These are phyloP conservation scores for Hygrophorus pudorinus DNA, from an alignment of 768 basidiomycete species.

Conservation along the genomic window DNA sequence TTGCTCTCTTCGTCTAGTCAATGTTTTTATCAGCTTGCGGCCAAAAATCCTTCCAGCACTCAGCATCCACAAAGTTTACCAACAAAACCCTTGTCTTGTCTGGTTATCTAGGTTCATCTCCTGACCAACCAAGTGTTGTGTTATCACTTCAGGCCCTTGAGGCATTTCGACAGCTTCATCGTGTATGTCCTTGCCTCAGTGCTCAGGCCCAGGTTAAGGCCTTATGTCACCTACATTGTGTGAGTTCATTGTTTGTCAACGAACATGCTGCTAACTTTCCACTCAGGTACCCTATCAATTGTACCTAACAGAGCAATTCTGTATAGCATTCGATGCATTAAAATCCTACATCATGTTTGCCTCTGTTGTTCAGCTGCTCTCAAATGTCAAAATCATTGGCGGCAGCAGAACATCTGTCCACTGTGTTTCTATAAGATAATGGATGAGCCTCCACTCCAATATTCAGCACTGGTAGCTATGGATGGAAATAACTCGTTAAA, in stretches of 20 bases:
- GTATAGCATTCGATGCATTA: constrained; percentile 23
- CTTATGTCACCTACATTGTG: constrained; percentile 16
- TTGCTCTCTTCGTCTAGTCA: background rate
- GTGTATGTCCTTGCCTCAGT: constrained; percentile 13
- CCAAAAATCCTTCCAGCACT: background rate
- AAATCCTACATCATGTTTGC: constrained; percentile 14
- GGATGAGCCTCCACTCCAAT: background rate
- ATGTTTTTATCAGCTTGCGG: background rate
- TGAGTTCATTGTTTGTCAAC: constrained; percentile 6
- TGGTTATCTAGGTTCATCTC: constrained; percentile 1
- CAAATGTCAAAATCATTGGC: constrained; percentile 17
- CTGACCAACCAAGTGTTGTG: background rate
- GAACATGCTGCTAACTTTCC: background rate
- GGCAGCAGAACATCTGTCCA: constrained; percentile 23
- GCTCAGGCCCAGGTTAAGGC: constrained; percentile 16
- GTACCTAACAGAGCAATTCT: constrained; percentile 14
- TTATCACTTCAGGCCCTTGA: constrained; percentile 2
- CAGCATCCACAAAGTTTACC: background rate
- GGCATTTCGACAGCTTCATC: constrained; percentile 8
- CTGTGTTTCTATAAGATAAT: constrained; percentile 15
- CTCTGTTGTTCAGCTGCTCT: constrained; percentile 14
- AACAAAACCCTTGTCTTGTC: background rate
- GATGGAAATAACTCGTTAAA: constrained; percentile 3
- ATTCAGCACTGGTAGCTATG: background rate
- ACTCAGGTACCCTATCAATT: constrained; percentile 8